phyloP scores from a whole-genome alignment of 495 filamentous ascomycete genomes.

The Lasiosphaeris hirsuta region DNA sequence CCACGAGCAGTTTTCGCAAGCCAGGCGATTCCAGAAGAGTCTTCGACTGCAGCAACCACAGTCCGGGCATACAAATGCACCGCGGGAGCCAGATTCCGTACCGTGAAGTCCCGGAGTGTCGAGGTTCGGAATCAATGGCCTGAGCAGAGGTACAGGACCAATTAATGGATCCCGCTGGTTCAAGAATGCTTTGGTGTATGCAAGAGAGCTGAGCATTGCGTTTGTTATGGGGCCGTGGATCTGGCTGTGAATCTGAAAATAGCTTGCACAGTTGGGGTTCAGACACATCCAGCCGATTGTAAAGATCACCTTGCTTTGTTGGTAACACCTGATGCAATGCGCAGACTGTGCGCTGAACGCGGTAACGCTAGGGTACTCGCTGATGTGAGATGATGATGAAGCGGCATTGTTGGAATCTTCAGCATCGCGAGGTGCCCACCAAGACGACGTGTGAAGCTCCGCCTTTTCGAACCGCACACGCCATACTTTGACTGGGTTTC shows the following conservation, averaged over 20 bases:
- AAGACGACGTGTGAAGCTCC: conserved; percentile 54
- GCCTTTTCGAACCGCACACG: conserved; percentile 72
- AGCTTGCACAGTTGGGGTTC: conserved; percentile 50
- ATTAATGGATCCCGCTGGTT: conserved; percentile 32
- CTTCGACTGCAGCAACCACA: conserved; percentile 65
- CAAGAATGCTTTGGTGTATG: conserved; percentile 59
- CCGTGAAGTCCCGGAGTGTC: conserved; percentile 20
- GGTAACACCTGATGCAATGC: neutral
- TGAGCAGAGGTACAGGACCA: conserved; percentile 24
- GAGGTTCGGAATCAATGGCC: conserved; percentile 28
- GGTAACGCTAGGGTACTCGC: neutral
- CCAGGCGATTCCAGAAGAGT: conserved; percentile 61
- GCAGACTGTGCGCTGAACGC: neutral
- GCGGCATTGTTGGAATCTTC: neutral
- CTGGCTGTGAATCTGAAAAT: conserved; percentile 50
- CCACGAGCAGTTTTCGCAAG: conserved; percentile 59
- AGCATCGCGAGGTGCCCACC: conserved; percentile 52
- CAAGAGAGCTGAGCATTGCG: conserved; percentile 30
- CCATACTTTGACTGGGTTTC: conserved; percentile 40
- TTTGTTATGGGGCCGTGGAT: neutral
- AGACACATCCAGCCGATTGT: conserved; percentile 69
- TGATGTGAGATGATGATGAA: neutral
- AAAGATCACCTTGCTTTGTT: conserved; percentile 37
- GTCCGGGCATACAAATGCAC: conserved; percentile 68
- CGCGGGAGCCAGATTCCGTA: conserved; percentile 34